A percentile compares a stretch with the other conserved stretches of the same genome.
phyloP scores from a whole-genome alignment of 176 grass and related monocot species.

The Cenchrus americanus region DNA sequence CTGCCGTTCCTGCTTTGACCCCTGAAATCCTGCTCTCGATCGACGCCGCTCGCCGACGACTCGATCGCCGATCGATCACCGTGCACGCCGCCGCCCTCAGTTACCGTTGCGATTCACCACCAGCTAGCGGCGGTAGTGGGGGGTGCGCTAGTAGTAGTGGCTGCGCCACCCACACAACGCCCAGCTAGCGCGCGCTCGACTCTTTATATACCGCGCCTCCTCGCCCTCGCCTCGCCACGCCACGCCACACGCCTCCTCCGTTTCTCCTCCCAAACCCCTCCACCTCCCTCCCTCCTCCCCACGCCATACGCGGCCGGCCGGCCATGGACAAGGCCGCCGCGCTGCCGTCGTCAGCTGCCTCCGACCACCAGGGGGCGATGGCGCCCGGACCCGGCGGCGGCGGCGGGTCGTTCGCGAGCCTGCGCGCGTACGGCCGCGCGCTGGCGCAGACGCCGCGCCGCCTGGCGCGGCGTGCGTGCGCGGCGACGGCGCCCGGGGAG shows the following conservation, averaged over 20 bases:
- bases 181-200: neutral
- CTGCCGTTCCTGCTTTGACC: no score
- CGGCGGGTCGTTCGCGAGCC: constrained; percentile 50
- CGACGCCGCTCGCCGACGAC: no score
- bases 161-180: neutral
- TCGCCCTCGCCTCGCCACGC: neutral
- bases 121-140: no score
- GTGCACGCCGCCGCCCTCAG: neutral
- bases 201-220: constrained; percentile 42
- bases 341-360: neutral
- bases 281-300: no score
- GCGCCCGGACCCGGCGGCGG: neutral
- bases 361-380: neutral
- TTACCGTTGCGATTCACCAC: neutral
- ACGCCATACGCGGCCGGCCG: no score
- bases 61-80: no score
- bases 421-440: constrained; percentile 57
- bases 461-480: constrained; percentile 39
- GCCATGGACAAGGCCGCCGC: constrained; percentile 36
- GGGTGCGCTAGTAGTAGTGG: no score
- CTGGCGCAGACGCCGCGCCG: constrained; percentile 45
- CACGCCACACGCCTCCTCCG: neutral
- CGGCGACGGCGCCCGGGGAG: constrained; percentile 51
- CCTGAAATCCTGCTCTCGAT: neutral
- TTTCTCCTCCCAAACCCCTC: neutral